Conservation (phyloP, 208 protist genomes). For the Trypanosoma boissoni region DNA sequence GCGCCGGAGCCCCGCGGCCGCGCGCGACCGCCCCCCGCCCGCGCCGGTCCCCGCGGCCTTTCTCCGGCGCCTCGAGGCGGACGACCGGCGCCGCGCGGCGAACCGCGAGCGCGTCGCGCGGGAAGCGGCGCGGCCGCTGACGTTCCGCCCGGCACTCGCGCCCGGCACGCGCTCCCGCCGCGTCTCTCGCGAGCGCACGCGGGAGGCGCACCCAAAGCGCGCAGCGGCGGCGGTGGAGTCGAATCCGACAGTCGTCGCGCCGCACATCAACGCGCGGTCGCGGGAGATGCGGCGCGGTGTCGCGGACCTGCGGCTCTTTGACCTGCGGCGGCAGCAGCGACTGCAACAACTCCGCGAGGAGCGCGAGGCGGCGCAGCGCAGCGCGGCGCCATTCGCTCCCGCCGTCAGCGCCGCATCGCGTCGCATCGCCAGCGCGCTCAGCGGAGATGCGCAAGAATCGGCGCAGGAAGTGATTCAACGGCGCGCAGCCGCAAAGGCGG, state of each 20-base stretch:
- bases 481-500: background rate
- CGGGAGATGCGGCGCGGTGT: constrained; percentile 9
- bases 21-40: too few species aligned
- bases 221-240: background rate
- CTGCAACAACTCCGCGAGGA: constrained; percentile 6
- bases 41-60: background rate
- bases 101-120: background rate
- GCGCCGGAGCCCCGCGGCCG: too few species aligned
- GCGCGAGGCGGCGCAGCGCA: constrained; percentile 2
- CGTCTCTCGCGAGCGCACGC: background rate
- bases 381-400: background rate
- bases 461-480: constrained; percentile 10
- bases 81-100: background rate
- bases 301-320: constrained; percentile 12
- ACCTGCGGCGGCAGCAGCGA: constrained; percentile 11
- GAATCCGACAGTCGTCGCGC: background rate
- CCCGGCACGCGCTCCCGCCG: background rate
- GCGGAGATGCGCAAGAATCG: constrained; percentile 6
- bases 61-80: background rate
- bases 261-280: constrained; percentile 15
- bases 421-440: constrained; percentile 1
- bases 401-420: constrained; percentile 7
- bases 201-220: background rate
- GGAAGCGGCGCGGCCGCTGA: background rate
- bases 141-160: background rate